These are phyloP conservation scores for Chimonanthus salicifolius DNA, from an alignment of 164 flowering plant genomes.

Conservation along the genomic window DNA sequence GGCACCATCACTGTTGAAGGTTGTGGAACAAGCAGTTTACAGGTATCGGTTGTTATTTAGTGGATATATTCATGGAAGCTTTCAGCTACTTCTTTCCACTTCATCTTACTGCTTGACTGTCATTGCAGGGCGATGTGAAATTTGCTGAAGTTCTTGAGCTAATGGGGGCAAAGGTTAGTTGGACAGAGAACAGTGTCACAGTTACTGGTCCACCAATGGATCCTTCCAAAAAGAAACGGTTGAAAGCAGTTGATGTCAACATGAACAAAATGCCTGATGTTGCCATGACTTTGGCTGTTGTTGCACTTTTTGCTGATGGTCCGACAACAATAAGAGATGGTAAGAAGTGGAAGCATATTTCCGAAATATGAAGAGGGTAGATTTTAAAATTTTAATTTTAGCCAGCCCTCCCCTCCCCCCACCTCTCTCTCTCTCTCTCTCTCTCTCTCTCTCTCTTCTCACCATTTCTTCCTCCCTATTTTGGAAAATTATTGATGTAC, in stretches of 20 bases:
- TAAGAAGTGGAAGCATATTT: slow-evolving; percentile 22
- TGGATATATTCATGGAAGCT: background rate
- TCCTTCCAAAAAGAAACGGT: slow-evolving; percentile 49
- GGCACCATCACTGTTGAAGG: slow-evolving; percentile 98
- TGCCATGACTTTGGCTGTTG: slow-evolving; percentile 99
- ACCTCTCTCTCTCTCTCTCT: too few species aligned
- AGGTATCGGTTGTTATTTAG: slow-evolving; percentile 43
- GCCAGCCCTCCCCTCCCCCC: too few species aligned
- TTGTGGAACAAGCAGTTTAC: slow-evolving; percentile 96
- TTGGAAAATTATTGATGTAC: too few species aligned
- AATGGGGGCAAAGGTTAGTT: slow-evolving; percentile 93
- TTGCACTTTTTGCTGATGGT: slow-evolving; percentile 95
- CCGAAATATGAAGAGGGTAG: background rate
- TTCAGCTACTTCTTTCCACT: background rate
- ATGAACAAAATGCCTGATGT: slow-evolving; percentile 99
- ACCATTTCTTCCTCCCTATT: too few species aligned
- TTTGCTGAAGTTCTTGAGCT: slow-evolving; percentile 97
- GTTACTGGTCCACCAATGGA: slow-evolving; percentile 82
- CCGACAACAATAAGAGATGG: slow-evolving; percentile 98
- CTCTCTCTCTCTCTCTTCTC: too few species aligned
- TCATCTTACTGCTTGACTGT: slow-evolving; percentile 1
- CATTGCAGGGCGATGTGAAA: slow-evolving; percentile 84
- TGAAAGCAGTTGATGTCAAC: slow-evolving; percentile 86
- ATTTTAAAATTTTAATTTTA: too few species aligned
- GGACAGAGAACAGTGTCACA: slow-evolving; percentile 95